Base-by-base conservation (phyloP, 371 early-diverging fungal species). In the Capillidium heterosporum region DNA sequence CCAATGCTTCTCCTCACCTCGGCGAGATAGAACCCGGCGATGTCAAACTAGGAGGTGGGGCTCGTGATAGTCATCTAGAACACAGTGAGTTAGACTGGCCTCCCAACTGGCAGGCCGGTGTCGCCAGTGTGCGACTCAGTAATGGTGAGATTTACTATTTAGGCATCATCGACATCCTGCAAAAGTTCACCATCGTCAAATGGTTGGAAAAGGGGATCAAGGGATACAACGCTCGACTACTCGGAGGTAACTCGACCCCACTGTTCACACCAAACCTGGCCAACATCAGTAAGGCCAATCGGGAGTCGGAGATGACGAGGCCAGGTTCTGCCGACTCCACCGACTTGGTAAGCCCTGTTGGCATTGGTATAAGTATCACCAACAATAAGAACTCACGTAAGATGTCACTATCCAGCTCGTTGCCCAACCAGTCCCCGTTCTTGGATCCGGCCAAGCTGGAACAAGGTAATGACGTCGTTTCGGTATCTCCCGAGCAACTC, bases 81-180 rank as follows among this genome's bases (percentile, higher is more conserved):
- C 17, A 11, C 5, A 31, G 23, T 35, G 56, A 56, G 7, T 11
- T 21, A 15, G 31, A 56, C 26, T 10, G 19, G 24, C 41, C 41
- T 7, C 44, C 41, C 11, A 29, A 26, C 27, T 68, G 68, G 68
- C 59, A 61, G 0, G 59, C 61, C 19, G 68, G 68, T 15, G 48
- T 68, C 1, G 31, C 62, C 0, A 62, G 64, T 27, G 52, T 50
- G 3, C 48, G 50, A 0, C 46, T 65, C 2, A 62, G 62, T 2
- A 64, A 62, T 10, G 60, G 57, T 0, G 62, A 65, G 44, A 69
- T 77, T 13, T 78, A 78, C 59, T 78, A 64, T 59, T 63, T 78
- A 60, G 78, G 78, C 7, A 56, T 78, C 19, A 74, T 78, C 48
- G 78, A 78, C 57, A 62, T 69, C 41, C 67, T 78, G 15, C 78